Evolutionary conservation across 2,329 filamentous ascomycete species (phyloP), one percentile per base, ranked within the genome.

Genomic region (Aspergillus terreus): DNA sequence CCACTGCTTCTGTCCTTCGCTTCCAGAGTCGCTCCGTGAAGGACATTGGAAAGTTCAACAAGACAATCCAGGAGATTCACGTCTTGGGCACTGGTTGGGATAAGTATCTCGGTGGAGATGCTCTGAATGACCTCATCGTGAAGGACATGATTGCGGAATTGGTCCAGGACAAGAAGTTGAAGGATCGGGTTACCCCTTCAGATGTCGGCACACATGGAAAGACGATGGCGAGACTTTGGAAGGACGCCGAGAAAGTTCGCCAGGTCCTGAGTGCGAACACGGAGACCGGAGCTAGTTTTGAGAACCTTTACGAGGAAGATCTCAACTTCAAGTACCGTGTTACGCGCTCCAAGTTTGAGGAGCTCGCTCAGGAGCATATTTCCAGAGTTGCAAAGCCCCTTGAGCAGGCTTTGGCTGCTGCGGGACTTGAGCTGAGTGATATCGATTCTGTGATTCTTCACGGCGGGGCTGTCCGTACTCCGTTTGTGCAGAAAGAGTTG

Each of bases 31-130:
- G 87, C 61, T 85, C 82, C 1, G 86, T 97, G 56, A 99, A 97
- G 79, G 92, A 96, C 62, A 75, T 92, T 50, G 92, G 91, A 59
- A 91, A 88, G 70, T 92, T 83, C 77, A 97, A 96, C 79, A 97
- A 97, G 82, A 96, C 91, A 1, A 76, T 99, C 30, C 94, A 97
- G 68, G 94, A 99, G 70, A 87, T 97, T n/a, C 84, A 90, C 55
- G 89, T 95, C 35, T 63, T 96, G 42, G 92, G 92, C 52, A 82
- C 82, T 60, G 90, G 90, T 54, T 99, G 90, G 88, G 94, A 99
- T 66, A 83, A 84, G 64, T 88, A 87, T 3, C 84, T 99, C 15
- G 94, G 94, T 53, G 94, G 94, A 50, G 92, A 99, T 67, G 79
- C 86, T 32, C 79, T 99, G 55, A 99, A 96, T 71, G 82, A 87